These are phyloP conservation scores for Sequoiadendron giganteum DNA, from an alignment of 75 land plant genomes.

Conservation along the genomic window DNA sequence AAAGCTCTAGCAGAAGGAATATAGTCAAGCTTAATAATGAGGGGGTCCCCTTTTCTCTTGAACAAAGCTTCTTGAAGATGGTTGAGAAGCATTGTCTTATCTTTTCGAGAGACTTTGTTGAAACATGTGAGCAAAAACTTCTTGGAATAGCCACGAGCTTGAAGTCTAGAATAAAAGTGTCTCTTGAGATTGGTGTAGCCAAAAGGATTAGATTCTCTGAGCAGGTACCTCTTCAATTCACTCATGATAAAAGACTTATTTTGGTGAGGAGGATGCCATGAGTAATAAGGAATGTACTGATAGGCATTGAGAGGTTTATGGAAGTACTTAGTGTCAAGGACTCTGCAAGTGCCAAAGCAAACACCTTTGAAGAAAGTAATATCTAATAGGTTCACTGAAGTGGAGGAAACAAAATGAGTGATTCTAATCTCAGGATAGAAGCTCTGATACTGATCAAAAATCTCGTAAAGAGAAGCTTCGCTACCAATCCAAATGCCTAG, in stretches of 20 bases:
- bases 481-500: too few species aligned
- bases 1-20: too few species aligned
- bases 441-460: too few species aligned
- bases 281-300: background rate
- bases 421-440: background rate
- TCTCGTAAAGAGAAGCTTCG: too few species aligned
- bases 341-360: background rate
- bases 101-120: background rate
- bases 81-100: background rate
- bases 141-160: background rate
- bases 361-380: conserved; percentile 2
- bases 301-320: background rate
- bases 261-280: background rate
- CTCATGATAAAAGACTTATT: background rate
- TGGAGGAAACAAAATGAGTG: background rate
- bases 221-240: background rate
- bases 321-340: background rate
- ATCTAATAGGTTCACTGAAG: background rate
- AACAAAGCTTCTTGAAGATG: too few species aligned
- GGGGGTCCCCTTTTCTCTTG: too few species aligned
- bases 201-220: background rate
- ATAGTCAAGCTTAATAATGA: too few species aligned
- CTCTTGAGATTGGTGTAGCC: background rate
- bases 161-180: background rate
- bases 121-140: background rate